Evolutionary conservation across 441 rosid species (phyloP), one percentile per base, ranked within the genome.

Genomic region (Aleurites moluccanus): DNA sequence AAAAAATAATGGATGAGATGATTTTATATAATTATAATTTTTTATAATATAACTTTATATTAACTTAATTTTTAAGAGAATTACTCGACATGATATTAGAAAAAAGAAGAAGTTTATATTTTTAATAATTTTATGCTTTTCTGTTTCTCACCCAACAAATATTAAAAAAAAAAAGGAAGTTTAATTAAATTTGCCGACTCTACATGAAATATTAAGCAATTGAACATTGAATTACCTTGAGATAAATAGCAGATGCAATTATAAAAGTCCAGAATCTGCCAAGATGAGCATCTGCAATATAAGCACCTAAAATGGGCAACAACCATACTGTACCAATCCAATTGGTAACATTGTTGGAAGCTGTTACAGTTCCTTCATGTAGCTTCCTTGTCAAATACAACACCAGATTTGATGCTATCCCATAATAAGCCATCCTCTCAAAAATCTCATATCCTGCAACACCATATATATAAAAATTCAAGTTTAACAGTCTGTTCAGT

Each of bases 211-310:
- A 45, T 11, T 45, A 2, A 42, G 53, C 5, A 67, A 1, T 35
- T 16, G 2, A n/a, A 16, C 15, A 35, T 14, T 25, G 33, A 57
- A 56, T 3, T 80, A 92, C 98, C 83, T 38, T 1, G 38, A 96
- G 83, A 67, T 92, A 96, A 57, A 93, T 82, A 16, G 73, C 47
- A 20, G 86, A 83, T 13, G 97, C 88, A 16, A 86, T 38, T 33
- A 89, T 16, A 56, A 96, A 92, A 57, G 96, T 93, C 86, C 88
- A 75, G 70, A 85, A 96, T 4, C 99, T 94, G 10, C 97, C 97
- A 1, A 92, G 89, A 74, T 86, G 87, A 40, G 92, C 95, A 45
- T 92, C 97, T 0, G 95, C 97, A 0, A 92, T 16, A 28, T 92
- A 96, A 25, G 98, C 99, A 15, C 95, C 97, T 10, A 90, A 57